Evolutionary conservation across 371 early-diverging fungal genomes (phyloP).

Genomic region (Sporodiniella umbellata): DNA sequence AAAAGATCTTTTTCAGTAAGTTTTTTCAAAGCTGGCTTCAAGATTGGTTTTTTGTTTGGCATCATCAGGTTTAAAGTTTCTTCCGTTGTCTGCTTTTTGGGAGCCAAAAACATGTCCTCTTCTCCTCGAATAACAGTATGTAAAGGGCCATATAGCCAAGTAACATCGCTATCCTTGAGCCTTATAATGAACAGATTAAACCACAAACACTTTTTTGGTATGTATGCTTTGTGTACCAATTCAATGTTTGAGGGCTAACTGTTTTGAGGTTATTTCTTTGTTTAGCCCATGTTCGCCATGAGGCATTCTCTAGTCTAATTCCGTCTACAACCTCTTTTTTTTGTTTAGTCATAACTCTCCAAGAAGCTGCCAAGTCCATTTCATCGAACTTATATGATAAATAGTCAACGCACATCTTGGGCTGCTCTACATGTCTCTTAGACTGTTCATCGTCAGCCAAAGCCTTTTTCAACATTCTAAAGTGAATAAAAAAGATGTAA

Average conservation of each 20-base stretch:
- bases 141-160: conserved; percentile 65
- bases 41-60: not conserved
- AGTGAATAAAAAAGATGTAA: not conserved
- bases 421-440: conserved; percentile 19
- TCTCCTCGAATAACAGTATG: conserved; percentile 40
- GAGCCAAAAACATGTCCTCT: conserved; percentile 26
- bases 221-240: conserved; percentile 43
- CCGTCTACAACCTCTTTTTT: conserved; percentile 57
- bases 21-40: conserved; percentile 43
- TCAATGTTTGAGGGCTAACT: conserved; percentile 51
- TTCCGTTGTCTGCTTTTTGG: conserved; percentile 27
- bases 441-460: not conserved
- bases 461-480: not conserved
- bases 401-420: conserved; percentile 56
- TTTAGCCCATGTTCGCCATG: conserved; percentile 68
- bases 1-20: conserved; percentile 34
- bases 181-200: conserved; percentile 14
- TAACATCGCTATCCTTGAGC: conserved; percentile 62
- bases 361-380: conserved; percentile 52
- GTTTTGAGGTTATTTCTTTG: conserved; percentile 53
- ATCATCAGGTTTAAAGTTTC: conserved; percentile 31
- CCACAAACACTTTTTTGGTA: not conserved
- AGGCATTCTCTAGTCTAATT: conserved; percentile 65
- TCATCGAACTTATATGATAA: conserved; percentile 54
- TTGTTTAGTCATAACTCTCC: conserved; percentile 51